phyloP scores from a whole-genome alignment of 257 asterid species.

The Ligustrum vulgare region DNA sequence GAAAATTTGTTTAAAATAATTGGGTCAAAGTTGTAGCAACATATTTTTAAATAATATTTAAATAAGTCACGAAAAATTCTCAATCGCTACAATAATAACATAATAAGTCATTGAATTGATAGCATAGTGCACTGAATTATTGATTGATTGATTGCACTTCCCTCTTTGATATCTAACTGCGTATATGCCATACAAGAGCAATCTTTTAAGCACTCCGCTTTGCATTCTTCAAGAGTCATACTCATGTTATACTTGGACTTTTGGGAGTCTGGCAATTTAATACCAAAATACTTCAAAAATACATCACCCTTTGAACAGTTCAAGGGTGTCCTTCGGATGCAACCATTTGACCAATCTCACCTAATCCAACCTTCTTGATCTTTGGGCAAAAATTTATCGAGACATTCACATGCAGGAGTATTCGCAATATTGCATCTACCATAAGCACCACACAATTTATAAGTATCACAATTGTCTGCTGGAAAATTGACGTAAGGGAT shows the following conservation, averaged over 20 bases:
- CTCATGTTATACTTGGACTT: conserved; percentile 21
- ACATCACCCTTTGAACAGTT: conserved; percentile 27
- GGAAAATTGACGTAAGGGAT: conserved; percentile 15
- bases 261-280: conserved; percentile 37
- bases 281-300: conserved; percentile 18
- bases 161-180: conserved; percentile 21
- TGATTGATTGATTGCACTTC: too few species aligned
- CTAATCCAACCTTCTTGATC: conserved; percentile 24
- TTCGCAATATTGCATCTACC: conserved; percentile 29
- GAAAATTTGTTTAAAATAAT: too few species aligned
- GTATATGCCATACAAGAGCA: conserved; percentile 41
- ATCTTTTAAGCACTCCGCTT: conserved; percentile 28
- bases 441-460: conserved; percentile 31
- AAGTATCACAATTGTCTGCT: conserved; percentile 33
- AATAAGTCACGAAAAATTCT: too few species aligned
- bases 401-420: conserved; percentile 33
- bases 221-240: conserved; percentile 28
- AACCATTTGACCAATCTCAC: conserved; percentile 32
- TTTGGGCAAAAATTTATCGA: conserved; percentile 27
- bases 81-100: too few species aligned
- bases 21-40: too few species aligned
- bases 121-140: too few species aligned
- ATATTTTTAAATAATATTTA: too few species aligned
- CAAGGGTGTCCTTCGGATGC: conserved; percentile 28
- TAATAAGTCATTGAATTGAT: too few species aligned